Conservation (phyloP, 305 asterid genomes). For the Plantago rigida region DNA sequence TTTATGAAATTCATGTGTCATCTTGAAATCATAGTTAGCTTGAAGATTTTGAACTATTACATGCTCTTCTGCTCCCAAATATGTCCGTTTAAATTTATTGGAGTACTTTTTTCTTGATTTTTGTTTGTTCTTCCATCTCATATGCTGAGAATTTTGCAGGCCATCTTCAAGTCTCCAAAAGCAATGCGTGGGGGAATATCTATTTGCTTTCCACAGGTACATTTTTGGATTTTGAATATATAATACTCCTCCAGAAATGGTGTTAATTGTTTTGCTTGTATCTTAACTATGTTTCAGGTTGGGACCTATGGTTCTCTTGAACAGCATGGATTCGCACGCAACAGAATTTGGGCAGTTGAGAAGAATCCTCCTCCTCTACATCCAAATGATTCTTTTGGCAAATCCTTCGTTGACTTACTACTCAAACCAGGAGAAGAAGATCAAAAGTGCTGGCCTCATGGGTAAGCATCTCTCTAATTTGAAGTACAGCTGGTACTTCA, state of each 20-base stretch:
- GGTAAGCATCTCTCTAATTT: conserved; percentile 37
- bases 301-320: conserved; percentile 66
- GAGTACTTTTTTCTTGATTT: neutral
- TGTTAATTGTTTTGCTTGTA: conserved; percentile 6
- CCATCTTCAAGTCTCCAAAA: conserved; percentile 78
- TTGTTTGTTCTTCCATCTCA: conserved; percentile 14
- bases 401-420: conserved; percentile 68
- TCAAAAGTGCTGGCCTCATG: conserved; percentile 75
- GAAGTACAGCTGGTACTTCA: neutral
- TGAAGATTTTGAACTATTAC: too few species aligned
- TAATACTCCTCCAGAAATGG: conserved; percentile 8
- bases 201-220: conserved; percentile 87
- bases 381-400: conserved; percentile 49
- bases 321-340: conserved; percentile 78
- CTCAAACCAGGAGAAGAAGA: conserved; percentile 89
- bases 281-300: conserved; percentile 39
- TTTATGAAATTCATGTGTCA: too few species aligned
- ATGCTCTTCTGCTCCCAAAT: too few species aligned
- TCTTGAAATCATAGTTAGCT: too few species aligned
- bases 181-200: conserved; percentile 92
- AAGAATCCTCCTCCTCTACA: conserved; percentile 73
- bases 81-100: neutral
- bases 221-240: neutral
- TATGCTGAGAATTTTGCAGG: conserved; percentile 36
- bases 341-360: conserved; percentile 73